Conservation (phyloP, 2,329 filamentous ascomycete species). For the Aspergillus cejpii region DNA sequence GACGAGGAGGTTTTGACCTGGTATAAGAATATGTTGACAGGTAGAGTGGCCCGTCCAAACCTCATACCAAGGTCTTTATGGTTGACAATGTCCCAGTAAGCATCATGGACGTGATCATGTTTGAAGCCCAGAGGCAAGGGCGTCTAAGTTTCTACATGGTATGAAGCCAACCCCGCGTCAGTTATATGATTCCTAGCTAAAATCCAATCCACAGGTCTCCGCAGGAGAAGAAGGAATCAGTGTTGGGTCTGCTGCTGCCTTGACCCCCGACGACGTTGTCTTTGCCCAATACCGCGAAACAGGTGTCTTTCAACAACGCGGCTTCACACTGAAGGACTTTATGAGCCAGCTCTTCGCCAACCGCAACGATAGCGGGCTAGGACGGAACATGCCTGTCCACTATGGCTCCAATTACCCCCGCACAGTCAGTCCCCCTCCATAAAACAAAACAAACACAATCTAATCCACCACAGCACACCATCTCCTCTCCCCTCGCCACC, state of each 20-base stretch:
- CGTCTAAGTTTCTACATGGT: slow-evolving; percentile 96
- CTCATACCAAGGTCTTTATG: too few relatives aligned
- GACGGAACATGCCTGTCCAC: slow-evolving; percentile 95
- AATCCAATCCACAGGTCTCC: slow-evolving; percentile 48
- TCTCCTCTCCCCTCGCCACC: slow-evolving; percentile 77
- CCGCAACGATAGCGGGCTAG: slow-evolving; percentile 67
- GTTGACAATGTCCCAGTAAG: too few relatives aligned
- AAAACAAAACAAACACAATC: slow-evolving; percentile 1
- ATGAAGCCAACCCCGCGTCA: slow-evolving; percentile 6
- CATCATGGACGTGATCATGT: slow-evolving; percentile 97
- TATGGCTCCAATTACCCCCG: slow-evolving; percentile 81
- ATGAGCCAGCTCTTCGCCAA: slow-evolving; percentile 96
- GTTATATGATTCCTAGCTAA: slow-evolving; percentile 10
- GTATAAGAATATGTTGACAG: slow-evolving; percentile 59
- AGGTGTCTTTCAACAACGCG: slow-evolving; percentile 82
- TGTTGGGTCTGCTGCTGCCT: slow-evolving; percentile 76
- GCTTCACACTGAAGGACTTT: slow-evolving; percentile 79
- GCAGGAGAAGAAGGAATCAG: slow-evolving; percentile 92
- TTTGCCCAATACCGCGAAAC: slow-evolving; percentile 94
- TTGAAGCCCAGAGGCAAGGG: slow-evolving; percentile 94
- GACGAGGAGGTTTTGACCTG: slow-evolving; percentile 54
- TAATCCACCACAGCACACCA: slow-evolving; percentile 65
- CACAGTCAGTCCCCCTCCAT: slow-evolving; percentile 54
- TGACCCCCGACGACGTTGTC: slow-evolving; percentile 78
- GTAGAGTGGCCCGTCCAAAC: slow-evolving; percentile 28